These are phyloP conservation scores for Penicillium sp. DNA, from an alignment of 2,329 filamentous ascomycete species.

Conservation along the genomic window DNA sequence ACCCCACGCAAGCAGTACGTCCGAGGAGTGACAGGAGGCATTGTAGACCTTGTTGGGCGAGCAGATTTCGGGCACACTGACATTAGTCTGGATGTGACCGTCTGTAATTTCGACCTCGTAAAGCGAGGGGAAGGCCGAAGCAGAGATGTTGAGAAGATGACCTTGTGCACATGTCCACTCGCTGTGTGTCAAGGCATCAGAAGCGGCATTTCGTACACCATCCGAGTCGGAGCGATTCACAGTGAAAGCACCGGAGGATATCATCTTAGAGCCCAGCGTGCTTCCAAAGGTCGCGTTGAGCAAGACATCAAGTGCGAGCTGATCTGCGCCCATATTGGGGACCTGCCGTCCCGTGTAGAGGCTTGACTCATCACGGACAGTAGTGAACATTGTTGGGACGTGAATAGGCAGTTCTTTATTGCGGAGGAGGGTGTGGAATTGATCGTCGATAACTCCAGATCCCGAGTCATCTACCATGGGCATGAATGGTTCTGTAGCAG, in stretches of 20 bases:
- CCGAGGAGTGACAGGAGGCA: constrained; percentile 29
- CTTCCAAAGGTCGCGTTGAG: constrained; percentile 16
- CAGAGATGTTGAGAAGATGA: constrained; percentile 4
- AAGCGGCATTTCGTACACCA: constrained; percentile 18
- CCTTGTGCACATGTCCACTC: constrained; percentile 14
- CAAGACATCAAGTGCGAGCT: constrained; percentile 15
- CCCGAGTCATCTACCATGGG: constrained; percentile 29
- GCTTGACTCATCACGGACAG: constrained; percentile 26
- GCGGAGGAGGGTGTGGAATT: constrained; percentile 27
- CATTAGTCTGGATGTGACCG: constrained; percentile 24
- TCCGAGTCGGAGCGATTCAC: constrained; percentile 17
- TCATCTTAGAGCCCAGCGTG: constrained; percentile 15
- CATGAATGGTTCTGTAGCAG: constrained; percentile 26
- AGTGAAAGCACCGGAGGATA: constrained; percentile 13
- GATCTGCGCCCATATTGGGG: constrained; percentile 10
- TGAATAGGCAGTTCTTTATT: constrained; percentile 22
- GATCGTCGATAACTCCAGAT: constrained; percentile 28
- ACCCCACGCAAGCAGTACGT: constrained; percentile 30
- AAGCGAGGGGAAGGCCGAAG: constrained; percentile 16
- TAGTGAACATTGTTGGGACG: constrained; percentile 32
- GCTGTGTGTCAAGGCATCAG: constrained; percentile 7
- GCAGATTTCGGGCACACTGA: constrained; percentile 21
- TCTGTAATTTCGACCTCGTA: constrained; percentile 24
- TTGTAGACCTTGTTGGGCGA: constrained; percentile 27
- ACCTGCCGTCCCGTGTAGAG: constrained; percentile 16